Percentiles rank a stretch among this genome's conserved stretches.
Conservation (phyloP, 1,139 yeast species). For the Taphrina deformans region DNA sequence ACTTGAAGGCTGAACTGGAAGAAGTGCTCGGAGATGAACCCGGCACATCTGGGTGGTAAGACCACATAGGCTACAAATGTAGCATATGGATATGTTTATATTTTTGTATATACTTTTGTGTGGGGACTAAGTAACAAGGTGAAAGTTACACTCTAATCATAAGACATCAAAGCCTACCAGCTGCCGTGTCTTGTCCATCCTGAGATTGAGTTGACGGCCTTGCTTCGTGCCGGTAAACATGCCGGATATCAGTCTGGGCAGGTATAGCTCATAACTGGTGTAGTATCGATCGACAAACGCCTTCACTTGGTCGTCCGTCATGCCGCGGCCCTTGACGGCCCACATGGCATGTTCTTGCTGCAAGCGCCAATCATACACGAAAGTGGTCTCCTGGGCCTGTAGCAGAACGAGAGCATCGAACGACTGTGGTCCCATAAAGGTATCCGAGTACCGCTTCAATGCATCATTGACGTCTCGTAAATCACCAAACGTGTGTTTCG, state of each 20-base stretch:
- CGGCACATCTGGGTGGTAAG: slow-evolving; percentile 1
- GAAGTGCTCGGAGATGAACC: slow-evolving; percentile 18
- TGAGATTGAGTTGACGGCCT: slow-evolving; percentile 2
- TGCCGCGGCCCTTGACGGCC: slow-evolving; percentile 60
- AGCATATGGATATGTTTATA: not conserved
- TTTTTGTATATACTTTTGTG: too few species aligned
- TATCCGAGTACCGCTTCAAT: slow-evolving; percentile 50
- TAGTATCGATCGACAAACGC: slow-evolving; percentile 76
- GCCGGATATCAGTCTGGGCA: slow-evolving; percentile 48
- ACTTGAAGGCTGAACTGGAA: slow-evolving; percentile 15
- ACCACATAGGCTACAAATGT: not conserved
- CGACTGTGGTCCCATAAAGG: not conserved
- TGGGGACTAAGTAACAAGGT: too few species aligned
- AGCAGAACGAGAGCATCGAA: slow-evolving; percentile 56
- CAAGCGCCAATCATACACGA: slow-evolving; percentile 76
- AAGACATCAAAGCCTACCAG: not conserved
- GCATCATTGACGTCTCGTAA: slow-evolving; percentile 43
- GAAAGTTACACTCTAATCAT: too few species aligned
- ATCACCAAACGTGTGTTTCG: slow-evolving; percentile 41
- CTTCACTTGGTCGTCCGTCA: slow-evolving; percentile 70
- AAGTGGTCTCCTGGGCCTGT: slow-evolving; percentile 58
- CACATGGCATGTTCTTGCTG: slow-evolving; percentile 79
- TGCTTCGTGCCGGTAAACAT: slow-evolving; percentile 2
- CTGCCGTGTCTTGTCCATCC: slow-evolving; percentile 1
- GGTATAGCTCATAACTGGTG: slow-evolving; percentile 79